Evolutionary conservation across 2,329 filamentous ascomycete genomes (phyloP).

Genomic region (Colletotrichum cereale): DNA sequence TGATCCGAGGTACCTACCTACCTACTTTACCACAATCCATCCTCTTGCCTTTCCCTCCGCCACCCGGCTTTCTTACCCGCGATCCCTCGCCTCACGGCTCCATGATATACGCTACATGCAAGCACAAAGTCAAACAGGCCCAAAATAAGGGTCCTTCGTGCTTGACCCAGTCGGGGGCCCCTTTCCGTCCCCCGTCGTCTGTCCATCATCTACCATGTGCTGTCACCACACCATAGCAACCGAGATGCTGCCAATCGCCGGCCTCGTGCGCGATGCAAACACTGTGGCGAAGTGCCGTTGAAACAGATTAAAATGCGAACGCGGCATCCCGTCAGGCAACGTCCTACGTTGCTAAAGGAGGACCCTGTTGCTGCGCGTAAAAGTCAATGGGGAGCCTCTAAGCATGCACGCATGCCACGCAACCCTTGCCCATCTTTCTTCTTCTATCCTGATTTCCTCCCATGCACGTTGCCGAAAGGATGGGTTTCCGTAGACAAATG

Average conservation of each 20-base stretch:
- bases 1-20: too few species aligned
- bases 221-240: background rate
- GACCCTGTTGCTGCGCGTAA: background rate
- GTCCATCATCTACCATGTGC: background rate
- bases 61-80: background rate
- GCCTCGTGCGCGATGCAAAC: background rate
- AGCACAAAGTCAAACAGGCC: constrained; percentile 3
- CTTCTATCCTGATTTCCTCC: too few species aligned
- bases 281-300: constrained; percentile 13
- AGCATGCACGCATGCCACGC: too few species aligned
- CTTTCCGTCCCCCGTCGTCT: background rate
- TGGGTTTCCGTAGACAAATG: background rate
- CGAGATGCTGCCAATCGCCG: background rate
- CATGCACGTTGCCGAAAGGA: background rate
- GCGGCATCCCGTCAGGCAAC: background rate
- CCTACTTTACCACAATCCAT: too few species aligned
- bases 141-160: constrained; percentile 2
- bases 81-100: background rate
- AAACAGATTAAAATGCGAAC: constrained; percentile 1
- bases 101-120: constrained; percentile 8
- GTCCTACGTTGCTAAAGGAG: background rate
- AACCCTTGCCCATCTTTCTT: background rate
- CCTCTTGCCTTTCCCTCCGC: background rate
- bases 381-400: constrained; percentile 13
- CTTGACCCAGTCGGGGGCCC: background rate